Evolutionary conservation across 345 rosid genomes (phyloP), one percentile per base, ranked within the genome.

Genomic region (Brassica carinata): DNA sequence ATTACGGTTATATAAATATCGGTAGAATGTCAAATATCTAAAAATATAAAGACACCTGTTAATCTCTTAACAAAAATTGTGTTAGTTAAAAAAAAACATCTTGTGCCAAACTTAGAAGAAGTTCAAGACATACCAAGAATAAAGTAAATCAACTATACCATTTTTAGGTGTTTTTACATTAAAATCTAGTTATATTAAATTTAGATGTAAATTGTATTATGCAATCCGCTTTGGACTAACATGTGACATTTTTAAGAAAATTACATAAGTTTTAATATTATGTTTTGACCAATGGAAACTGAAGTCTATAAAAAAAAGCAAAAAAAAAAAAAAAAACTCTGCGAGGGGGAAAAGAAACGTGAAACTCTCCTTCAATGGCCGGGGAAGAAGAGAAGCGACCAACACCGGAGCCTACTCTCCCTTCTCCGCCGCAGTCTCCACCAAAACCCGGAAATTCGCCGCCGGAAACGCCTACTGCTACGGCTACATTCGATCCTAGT

Each of bases 401-500:
- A 73, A 29, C 84, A 67, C 57, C 74, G 67, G 58, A 76, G n/a
- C 66, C 78, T 84, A 77, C 71, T 31, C 76, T 65, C 36, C 64
- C 79, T 34, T 74, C 78, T 45, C 72, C 73, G n/a, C 69, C 75
- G 62, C 17, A 66, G 51, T 53, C 80, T 33, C 61, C 45, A n/a
- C 0, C 63, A 1, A 71, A 69, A 11, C 64, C 63, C 14, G 73
- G 23, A 64, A 31, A 75, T 13, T 73, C 83, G 30, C 73, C 79
- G 14, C 80, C 67, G n/a, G 51, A 66, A 13, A 78, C 82, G 4
- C 66, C 76, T 23, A 34, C 77, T 76, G 34, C 48, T 40, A 81
- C 83, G 11, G 75, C 86, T 68, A 82, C 83, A 2, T 91, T 94
- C 81, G 94, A 94, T 83, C 98, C 98, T 40, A 86, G 89, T 83